phyloP scores from a whole-genome alignment of 345 rosid species.

The Psidium friedrichsthalianum region DNA sequence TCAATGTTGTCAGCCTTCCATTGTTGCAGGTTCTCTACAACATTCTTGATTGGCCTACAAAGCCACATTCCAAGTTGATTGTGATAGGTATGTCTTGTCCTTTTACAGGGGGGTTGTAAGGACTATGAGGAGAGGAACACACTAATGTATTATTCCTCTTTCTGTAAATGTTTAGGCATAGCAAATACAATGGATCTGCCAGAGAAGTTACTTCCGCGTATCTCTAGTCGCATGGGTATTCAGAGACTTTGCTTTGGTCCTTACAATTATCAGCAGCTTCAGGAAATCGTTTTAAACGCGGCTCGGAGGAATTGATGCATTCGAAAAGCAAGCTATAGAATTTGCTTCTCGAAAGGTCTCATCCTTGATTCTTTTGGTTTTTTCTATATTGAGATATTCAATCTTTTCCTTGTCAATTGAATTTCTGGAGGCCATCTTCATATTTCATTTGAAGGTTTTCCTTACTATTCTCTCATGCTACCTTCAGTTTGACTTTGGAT shows the following conservation, averaged over 20 bases:
- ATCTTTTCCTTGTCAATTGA: not conserved
- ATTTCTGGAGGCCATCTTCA: not conserved
- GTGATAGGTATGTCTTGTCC: slow-evolving; percentile 46
- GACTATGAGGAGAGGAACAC: not conserved
- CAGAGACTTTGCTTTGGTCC: slow-evolving; percentile 97
- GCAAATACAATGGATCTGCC: slow-evolving; percentile 99
- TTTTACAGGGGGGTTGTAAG: not conserved
- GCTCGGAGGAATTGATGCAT: slow-evolving; percentile 64
- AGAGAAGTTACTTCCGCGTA: slow-evolving; percentile 94
- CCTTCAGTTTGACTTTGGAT: not conserved
- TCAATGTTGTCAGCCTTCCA: not conserved
- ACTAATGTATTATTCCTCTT: not conserved
- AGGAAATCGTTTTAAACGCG: slow-evolving; percentile 88
- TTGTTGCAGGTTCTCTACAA: slow-evolving; percentile 61
- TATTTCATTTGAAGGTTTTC: not conserved
- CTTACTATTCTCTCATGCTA: not conserved
- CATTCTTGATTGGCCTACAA: slow-evolving; percentile 95
- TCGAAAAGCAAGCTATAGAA: slow-evolving; percentile 89
- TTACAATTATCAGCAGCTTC: slow-evolving; percentile 81
- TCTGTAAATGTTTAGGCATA: slow-evolving; percentile 41
- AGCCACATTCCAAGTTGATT: slow-evolving; percentile 67
- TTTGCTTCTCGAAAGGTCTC: slow-evolving; percentile 88
- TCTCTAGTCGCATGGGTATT: slow-evolving; percentile 93
- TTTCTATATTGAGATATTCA: not conserved
- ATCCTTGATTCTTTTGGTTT: not conserved